phyloP scores from a whole-genome alignment of 345 rosid species.

The Rubroshorea leprosula region DNA sequence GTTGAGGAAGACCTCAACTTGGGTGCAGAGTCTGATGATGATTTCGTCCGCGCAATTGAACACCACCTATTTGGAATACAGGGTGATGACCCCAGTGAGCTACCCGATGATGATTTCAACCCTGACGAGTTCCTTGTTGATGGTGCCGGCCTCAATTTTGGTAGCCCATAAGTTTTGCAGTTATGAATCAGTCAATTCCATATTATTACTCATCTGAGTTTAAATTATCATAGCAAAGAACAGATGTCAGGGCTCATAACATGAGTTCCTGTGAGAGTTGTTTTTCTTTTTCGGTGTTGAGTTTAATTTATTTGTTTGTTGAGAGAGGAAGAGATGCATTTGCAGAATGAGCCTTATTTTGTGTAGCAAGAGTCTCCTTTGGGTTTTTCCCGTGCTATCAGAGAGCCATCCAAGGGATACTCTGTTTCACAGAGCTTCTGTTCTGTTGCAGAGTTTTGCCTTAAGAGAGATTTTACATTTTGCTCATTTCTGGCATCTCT shows the following conservation, averaged over 20 bases:
- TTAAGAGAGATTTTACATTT: not conserved
- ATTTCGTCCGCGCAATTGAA: conserved; percentile 40
- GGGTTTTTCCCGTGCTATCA: conserved; percentile 60
- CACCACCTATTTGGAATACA: conserved; percentile 47
- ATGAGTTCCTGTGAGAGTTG: conserved; percentile 15
- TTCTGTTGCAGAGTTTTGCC: not conserved
- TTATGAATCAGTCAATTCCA: conserved; percentile 37
- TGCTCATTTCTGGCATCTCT: conserved; percentile 7
- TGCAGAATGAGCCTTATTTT: conserved; percentile 13
- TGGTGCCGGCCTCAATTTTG: conserved; percentile 28
- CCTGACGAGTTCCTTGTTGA: conserved; percentile 2
- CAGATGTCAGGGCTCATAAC: conserved; percentile 18
- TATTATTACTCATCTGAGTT: not conserved
- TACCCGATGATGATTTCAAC: conserved; percentile 64
- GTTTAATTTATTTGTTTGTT: conserved; percentile 14
- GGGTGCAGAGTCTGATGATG: conserved; percentile 37
- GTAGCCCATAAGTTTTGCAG: conserved; percentile 89
- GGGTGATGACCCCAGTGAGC: conserved; percentile 40
- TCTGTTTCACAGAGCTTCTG: not conserved
- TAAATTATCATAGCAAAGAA: not conserved
- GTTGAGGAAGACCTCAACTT: conserved; percentile 36
- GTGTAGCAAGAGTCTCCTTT: conserved; percentile 15
- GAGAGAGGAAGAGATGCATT: conserved; percentile 1
- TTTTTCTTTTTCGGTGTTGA: conserved; percentile 20
- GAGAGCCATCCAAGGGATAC: conserved; percentile 57